Evolutionary conservation across 192 early-diverging fungal genomes (phyloP), one percentile per base, ranked within the genome.

Genomic region (Backusella mclennaniae): DNA sequence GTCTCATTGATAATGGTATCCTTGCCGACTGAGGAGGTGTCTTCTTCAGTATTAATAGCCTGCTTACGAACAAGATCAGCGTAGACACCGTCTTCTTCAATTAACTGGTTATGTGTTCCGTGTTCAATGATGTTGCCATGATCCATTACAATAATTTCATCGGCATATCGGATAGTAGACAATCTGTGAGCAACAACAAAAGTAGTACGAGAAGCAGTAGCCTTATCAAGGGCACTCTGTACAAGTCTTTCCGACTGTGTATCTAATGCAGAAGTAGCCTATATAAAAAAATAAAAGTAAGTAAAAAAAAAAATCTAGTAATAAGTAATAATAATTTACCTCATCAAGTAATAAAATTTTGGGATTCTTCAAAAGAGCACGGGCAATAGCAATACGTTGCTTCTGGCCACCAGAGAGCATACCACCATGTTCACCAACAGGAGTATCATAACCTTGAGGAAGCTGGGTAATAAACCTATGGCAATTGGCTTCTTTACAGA

Each of bases 351-450:
- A 69, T 26, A 80, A 67, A 23, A 97, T 94, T 23, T 81, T 82
- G 1, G 97, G 96, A 85, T 97, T 93, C 81, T 95, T 95, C 71
- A 97, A 87, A 73, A 98, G 83, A 9, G 95, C 95, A 36, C 97
- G 89, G 15, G 97, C 96, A 90, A 99, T 98, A 56, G 96, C 95
- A 73, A 98, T 95, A 74, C 97, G 93, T 79, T 97, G 97, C 83
- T 97, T 97, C 82, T 99, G 97, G 17, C 97, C 97, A 70, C 96
- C 97, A 29, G 93, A 95, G 6, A 99, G 76, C 82, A 90, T 79
- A 66, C 93, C 87, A 4, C 92, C 93, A 63, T 88, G 84, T 82
- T 98, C 96, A 69, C 97, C 97, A 23, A 96, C 95, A 71, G 91
- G 73, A 1, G 96, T 97, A 78, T 97, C 92, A 85, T 97, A 95